Conservation (phyloP, 352 stramenopile genomes). For the Paralagenidium karlingii region DNA sequence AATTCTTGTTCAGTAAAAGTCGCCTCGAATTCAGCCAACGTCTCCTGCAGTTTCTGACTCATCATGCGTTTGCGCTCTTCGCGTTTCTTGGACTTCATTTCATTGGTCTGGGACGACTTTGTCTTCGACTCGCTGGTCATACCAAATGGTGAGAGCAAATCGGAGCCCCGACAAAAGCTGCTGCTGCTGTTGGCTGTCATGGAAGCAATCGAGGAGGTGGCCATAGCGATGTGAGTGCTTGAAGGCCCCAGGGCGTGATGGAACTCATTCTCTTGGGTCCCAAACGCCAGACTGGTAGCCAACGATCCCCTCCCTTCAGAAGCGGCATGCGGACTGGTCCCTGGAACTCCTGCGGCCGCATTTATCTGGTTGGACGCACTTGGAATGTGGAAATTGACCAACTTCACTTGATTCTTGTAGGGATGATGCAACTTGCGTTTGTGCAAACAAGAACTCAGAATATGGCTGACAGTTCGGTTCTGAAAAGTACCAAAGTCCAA, state of each 20-base stretch:
- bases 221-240: neutral
- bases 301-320: constrained; percentile 31
- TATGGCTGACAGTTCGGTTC: constrained; percentile 75
- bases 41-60: constrained; percentile 56
- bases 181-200: no score
- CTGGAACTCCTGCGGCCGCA: constrained; percentile 1
- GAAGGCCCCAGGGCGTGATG: constrained; percentile 4
- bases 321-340: constrained; percentile 10
- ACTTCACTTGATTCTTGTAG: constrained; percentile 76
- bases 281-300: constrained; percentile 41
- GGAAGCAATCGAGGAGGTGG: no score
- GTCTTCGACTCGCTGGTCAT: no score
- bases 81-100: constrained; percentile 52
- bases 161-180: no score
- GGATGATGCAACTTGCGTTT: constrained; percentile 72
- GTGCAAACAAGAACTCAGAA: constrained; percentile 69
- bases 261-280: constrained; percentile 14
- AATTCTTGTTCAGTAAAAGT: constrained; percentile 56
- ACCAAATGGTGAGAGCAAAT: no score
- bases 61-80: constrained; percentile 49
- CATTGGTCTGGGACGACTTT: constrained; percentile 13
- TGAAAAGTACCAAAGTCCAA: constrained; percentile 72
- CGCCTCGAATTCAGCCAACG: constrained; percentile 42
- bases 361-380: constrained; percentile 3
- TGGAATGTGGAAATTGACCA: constrained; percentile 72